Conservation (phyloP, 306 rosid genomes). For the Neltuma alba region DNA sequence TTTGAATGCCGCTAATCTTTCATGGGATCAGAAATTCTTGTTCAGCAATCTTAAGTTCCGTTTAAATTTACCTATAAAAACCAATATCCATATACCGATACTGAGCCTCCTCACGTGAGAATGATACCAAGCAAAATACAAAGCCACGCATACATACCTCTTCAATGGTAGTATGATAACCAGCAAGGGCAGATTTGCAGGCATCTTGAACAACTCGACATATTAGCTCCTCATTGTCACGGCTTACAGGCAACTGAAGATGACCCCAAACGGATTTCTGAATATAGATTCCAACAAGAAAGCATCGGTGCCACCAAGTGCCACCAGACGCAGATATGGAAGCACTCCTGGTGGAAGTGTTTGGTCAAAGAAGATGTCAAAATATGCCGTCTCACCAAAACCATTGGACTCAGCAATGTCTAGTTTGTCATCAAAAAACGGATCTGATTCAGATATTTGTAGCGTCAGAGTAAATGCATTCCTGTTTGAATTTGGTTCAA, state of each 20-base stretch:
- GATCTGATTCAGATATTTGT: constrained; percentile 75
- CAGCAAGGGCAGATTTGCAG: constrained; percentile 78
- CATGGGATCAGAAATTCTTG: background rate
- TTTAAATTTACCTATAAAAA: background rate
- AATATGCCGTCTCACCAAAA: constrained; percentile 67
- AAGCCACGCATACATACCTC: constrained; percentile 55
- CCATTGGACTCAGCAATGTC: constrained; percentile 88
- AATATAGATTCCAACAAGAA: constrained; percentile 85
- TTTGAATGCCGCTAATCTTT: background rate
- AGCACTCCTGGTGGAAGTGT: constrained; percentile 74
- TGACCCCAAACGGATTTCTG: constrained; percentile 80
- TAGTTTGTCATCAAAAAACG: constrained; percentile 81
- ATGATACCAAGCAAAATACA: background rate
- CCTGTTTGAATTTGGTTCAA: constrained; percentile 61
- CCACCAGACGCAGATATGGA: constrained; percentile 79
- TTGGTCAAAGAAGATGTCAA: constrained; percentile 62
- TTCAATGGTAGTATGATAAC: constrained; percentile 80
- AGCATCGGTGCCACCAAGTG: constrained; percentile 82
- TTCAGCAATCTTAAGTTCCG: background rate
- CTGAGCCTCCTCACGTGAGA: background rate
- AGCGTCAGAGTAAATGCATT: constrained; percentile 75
- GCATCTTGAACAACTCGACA: constrained; percentile 73
- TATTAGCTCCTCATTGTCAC: constrained; percentile 84
- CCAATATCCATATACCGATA: background rate
- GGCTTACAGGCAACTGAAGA: constrained; percentile 80